Base-by-base conservation (phyloP, 768 basidiomycete species). In the Pholiota conissans region DNA sequence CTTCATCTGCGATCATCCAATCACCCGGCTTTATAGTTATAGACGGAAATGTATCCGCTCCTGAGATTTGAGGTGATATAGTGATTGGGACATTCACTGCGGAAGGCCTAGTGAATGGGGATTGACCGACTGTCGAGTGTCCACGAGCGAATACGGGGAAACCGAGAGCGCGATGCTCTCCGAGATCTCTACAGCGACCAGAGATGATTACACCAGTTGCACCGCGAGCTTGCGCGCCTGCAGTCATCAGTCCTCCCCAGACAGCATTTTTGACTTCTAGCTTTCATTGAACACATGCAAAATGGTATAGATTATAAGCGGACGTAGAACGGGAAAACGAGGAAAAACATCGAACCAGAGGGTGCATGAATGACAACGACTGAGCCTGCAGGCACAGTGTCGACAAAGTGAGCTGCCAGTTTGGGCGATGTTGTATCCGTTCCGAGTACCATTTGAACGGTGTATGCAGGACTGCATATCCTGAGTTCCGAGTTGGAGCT, bases 191-290 rank as follows among this genome's bases (percentile, higher is more conserved):
- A 73, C 90, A 92, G 14, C 92, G 84, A 9, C 92, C 92, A 42
- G 88, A 90, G 58, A 96, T 88, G 39, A 96, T 76, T 46, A 89
- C 91, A 10, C 91, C 94, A 22, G 76, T 74, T 11, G 85, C 86
- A 18, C 81, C 81, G 55, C 87, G 84, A 11, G 84, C 81, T 66
- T 85, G 82, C 1, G 93, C 93, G 20, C 91, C 91, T 0, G 91
- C 90, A 10, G 91, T 86, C 93, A 94, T 93, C 49, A 93, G 83
- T 18, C 94, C 93, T 22, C 94, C 93, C 94, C 94, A 96, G 5
- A 93, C 90, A 3, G 93, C 92, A 63, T 86, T 89, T 71, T 88
- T 89, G 26, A 79, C 75, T 55, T 85, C 91, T 88, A 68, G 27
- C 35, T 39, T 49, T 20, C 24, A 37, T 22, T 32, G 29, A 48